Percentiles rank a stretch among this genome's conserved stretches.
These are phyloP conservation scores for Elaeis oleifera DNA, from an alignment of 202 grass and related monocot genomes.

Conservation along the genomic window DNA sequence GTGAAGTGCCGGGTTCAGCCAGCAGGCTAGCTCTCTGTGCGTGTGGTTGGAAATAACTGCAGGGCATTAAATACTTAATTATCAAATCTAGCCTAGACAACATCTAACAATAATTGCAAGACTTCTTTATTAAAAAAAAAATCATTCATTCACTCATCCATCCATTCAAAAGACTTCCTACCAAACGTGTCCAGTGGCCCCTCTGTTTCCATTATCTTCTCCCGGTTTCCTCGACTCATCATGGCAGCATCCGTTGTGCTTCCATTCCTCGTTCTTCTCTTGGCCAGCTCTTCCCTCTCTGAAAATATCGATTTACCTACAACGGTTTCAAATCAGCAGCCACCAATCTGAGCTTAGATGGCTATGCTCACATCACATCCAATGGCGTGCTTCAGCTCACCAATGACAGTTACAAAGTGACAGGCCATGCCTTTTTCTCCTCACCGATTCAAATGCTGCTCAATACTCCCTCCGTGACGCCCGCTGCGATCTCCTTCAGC, in stretches of 20 bases:
- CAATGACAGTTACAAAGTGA: slow-evolving; percentile 28
- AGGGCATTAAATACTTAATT: too few relatives aligned
- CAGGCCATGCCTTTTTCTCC: slow-evolving; percentile 41
- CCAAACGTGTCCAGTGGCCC: too few relatives aligned
- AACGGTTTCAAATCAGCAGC: slow-evolving; percentile 37
- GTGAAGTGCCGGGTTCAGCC: too few relatives aligned
- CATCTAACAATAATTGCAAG: too few relatives aligned
- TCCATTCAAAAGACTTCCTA: too few relatives aligned
- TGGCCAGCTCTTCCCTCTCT: neutral
- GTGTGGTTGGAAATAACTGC: too few relatives aligned
- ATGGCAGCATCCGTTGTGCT: neutral
- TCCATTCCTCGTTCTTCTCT: neutral
- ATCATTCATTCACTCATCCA: too few relatives aligned
- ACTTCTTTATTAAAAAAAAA: too few relatives aligned
- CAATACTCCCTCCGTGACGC: neutral
- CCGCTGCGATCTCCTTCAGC: slow-evolving; percentile 30
- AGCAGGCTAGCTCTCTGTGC: too few relatives aligned
- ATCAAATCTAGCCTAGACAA: too few relatives aligned
- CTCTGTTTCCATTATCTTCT: too few relatives aligned
- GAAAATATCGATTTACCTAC: slow-evolving; percentile 29
- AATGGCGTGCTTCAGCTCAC: slow-evolving; percentile 54
- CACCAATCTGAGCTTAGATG: slow-evolving; percentile 35
- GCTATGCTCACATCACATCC: slow-evolving; percentile 26
- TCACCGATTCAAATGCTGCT: slow-evolving; percentile 22
- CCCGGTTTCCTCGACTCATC: neutral